phyloP scores from a whole-genome alignment of 164 flowering plant genomes.

The Nymphaea thermarum region DNA sequence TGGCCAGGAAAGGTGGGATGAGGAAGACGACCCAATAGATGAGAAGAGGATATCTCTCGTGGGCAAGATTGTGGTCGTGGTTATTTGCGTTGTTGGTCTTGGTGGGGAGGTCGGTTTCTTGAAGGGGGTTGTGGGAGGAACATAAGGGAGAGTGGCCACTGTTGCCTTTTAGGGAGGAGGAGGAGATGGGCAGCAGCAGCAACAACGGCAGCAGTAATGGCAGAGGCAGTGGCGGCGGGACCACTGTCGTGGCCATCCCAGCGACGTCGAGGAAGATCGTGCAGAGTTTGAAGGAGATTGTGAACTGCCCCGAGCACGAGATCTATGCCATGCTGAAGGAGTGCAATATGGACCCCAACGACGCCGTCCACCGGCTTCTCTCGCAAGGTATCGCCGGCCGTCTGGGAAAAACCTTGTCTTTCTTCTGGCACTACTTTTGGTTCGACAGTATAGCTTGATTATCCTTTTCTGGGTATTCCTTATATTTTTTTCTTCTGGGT shows the following conservation, averaged over 20 bases:
- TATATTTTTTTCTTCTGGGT: not conserved
- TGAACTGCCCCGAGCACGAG: conserved; percentile 28
- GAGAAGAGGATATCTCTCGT: not conserved
- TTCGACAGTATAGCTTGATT: not conserved
- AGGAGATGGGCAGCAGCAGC: conserved; percentile 16
- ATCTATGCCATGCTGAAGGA: conserved; percentile 36
- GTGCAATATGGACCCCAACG: conserved; percentile 97
- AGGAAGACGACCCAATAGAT: not conserved
- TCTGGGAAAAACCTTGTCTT: not conserved
- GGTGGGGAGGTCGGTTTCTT: not conserved
- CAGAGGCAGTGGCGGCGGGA: conserved; percentile 15
- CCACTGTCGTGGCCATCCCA: conserved; percentile 38
- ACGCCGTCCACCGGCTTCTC: conserved; percentile 71
- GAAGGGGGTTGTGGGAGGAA: not conserved
- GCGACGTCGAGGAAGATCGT: conserved; percentile 63
- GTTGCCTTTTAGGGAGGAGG: conserved; percentile 8
- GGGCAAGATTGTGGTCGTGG: not conserved
- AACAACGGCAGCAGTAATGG: conserved; percentile 15
- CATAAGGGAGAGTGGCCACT: not conserved
- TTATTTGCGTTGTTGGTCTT: not conserved
- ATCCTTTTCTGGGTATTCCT: not conserved
- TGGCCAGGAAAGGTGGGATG: not conserved
- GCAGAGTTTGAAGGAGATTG: conserved; percentile 90
- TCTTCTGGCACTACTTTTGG: not conserved
- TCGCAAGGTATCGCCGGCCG: conserved; percentile 49